These are phyloP conservation scores for Eucalyptus cloeziana DNA, from an alignment of 345 rosid species.

Conservation along the genomic window DNA sequence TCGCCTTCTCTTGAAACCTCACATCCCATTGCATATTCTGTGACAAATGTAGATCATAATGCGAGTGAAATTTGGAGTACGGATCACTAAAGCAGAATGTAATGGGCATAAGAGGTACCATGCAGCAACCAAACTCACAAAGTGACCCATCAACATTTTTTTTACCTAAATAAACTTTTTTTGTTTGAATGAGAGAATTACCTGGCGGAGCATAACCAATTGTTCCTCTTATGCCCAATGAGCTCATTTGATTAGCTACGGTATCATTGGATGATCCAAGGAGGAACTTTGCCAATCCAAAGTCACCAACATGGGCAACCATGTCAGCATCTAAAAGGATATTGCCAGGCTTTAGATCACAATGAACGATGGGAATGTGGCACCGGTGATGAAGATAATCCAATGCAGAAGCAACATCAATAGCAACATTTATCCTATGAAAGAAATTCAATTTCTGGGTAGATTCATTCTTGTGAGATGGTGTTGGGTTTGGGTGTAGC, in stretches of 20 bases:
- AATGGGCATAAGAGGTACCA: background rate
- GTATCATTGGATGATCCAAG: background rate
- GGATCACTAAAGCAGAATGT: background rate
- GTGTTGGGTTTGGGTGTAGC: background rate
- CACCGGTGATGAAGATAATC: background rate
- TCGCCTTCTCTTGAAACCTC: background rate
- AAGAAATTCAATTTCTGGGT: background rate
- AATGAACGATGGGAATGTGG: background rate
- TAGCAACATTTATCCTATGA: background rate
- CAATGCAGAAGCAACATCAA: background rate
- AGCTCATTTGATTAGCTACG: background rate
- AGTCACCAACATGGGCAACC: background rate
- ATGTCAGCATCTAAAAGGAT: background rate
- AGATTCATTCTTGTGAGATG: background rate
- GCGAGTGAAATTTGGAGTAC: background rate
- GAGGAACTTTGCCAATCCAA: background rate
- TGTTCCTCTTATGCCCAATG: background rate
- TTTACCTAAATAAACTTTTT: background rate
- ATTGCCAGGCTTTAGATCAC: background rate
- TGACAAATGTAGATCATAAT: background rate
- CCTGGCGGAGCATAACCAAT: background rate
- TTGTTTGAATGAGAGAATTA: background rate
- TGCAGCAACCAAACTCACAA: background rate
- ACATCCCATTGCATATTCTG: background rate
- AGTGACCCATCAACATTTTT: background rate